Base-by-base conservation (phyloP, 148 eudicot genomes). In the Rhododendron mucronatum region DNA sequence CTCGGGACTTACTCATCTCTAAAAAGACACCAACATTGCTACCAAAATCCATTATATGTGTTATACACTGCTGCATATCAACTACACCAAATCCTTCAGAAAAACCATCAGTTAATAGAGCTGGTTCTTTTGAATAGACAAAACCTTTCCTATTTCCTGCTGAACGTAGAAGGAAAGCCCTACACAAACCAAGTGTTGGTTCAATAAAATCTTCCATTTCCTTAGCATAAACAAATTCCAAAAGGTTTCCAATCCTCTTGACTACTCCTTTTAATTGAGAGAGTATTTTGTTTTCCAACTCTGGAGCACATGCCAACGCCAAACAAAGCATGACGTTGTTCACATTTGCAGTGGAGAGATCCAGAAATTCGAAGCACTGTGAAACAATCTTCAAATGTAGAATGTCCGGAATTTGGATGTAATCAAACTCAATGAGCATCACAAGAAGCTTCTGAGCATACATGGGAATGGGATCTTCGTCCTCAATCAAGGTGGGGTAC, bases 361-460 rank as follows among this genome's bases (percentile, higher is more conserved):
- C 98, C 78, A 95, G 95, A 82, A 94, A 94, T n/a, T 92, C 95
- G 79, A 96, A 96, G 92, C 98, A 96, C 77, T 91, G 97, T 26
- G 96, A 94, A 41, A 94, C 92, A 82, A 93, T 93, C 87, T 93
- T 93, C 87, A 91, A 76, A 79, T 94, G 91, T 37, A 96, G 91
- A 87, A 96, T 96, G 89, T 96, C 98, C 21, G 92, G 82, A 63
- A 96, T 93, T 82, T 93, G 91, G 80, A 96, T 93, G 95, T 89
- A 91, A 59, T 90, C 87, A 69, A 92, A 94, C 88, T 97, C 96
- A 47, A 94, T 89, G 78, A 97, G 95, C 99, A 93, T 97, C 88
- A 94, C 93, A 23, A 94, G 97, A 71, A 97, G 99, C 87, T 97
- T 95, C 87, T 97, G 98, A 51, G 99, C 99, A 84, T 95, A 97